Evolutionary conservation across 768 basidiomycete genomes (phyloP), one percentile per base, ranked within the genome.

Genomic region (Lyophyllum semitale): DNA sequence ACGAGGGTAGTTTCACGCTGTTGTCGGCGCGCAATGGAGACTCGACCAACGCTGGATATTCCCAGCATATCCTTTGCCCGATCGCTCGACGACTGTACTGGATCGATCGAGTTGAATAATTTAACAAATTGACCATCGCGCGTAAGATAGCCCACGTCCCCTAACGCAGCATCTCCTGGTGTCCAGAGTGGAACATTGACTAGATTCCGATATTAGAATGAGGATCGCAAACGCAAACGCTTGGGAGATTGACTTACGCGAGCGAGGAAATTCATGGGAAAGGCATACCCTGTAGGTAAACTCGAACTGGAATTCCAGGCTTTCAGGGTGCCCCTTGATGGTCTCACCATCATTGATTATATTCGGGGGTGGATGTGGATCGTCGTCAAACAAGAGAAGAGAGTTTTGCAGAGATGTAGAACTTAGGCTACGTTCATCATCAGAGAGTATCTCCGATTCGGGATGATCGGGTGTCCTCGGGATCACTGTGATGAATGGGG

Each of bases 111-210:
- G 37, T 48, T 59, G 37, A 59, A 56, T 17, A 59, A 41, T 18
- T 20, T 52, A 2, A 56, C 22, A 37, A 59, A 56, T 27, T 46
- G 54, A 6, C 59, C 59, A 23, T 44, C 23, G 7, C 12, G 29
- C 2, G 50, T 38, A 11, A 59, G 54, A 25, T 45, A 59, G 25
- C 59, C 59, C 13, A 59, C 26, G 17, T 59, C 58, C 8, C 58
- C 58, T 7, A 59, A 15, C 13, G 45, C 23, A 20, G 53, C 40
- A 8, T 55, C 51, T 0, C 50, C 18, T 1, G 59, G 59, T 17
- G 47, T 53, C 59, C 58, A 59, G 23, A 59, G 51, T 1, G 59
- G 54, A 8, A 59, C 20, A 43, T 59, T 59, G n/a, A 59, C 59
- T 59, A 25, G 17, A 23, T 15, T 41, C 4, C 8, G 8, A 22